Evolutionary conservation across 2,329 filamentous ascomycete species (phyloP).

Genomic region (Fonsecaea pugnacius): DNA sequence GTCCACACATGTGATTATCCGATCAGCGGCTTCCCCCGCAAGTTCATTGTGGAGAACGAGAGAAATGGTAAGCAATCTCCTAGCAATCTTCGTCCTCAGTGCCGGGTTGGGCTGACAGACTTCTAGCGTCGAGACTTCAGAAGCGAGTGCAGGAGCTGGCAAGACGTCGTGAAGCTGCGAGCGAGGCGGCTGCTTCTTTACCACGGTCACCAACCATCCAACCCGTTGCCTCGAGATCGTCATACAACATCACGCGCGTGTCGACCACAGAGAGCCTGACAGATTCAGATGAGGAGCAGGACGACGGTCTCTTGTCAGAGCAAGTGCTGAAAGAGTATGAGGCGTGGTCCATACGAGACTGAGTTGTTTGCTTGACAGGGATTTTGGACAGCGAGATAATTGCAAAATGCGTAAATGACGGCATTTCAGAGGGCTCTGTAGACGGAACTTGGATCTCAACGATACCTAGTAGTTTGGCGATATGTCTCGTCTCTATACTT

Average conservation of each 20-base stretch:
- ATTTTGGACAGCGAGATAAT: neutral
- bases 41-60: neutral
- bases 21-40: conserved; percentile 1
- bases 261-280: neutral
- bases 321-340: neutral
- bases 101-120: neutral
- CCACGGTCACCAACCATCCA: neutral
- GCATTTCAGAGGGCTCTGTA: neutral
- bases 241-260: neutral
- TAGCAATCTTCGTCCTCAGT: neutral
- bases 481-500: neutral
- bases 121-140: neutral
- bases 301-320: neutral
- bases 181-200: neutral
- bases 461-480: too few species aligned
- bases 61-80: neutral
- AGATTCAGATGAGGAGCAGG: neutral
- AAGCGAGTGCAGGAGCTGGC: neutral
- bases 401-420: neutral
- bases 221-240: neutral
- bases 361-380: neutral
- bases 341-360: neutral
- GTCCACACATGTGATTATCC: neutral
- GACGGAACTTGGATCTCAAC: neutral
- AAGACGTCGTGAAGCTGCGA: neutral